Percentiles rank a stretch among this genome's conserved stretches.
Evolutionary conservation across 441 rosid species (phyloP).

Genomic region (Pelargonium fulgidum): DNA sequence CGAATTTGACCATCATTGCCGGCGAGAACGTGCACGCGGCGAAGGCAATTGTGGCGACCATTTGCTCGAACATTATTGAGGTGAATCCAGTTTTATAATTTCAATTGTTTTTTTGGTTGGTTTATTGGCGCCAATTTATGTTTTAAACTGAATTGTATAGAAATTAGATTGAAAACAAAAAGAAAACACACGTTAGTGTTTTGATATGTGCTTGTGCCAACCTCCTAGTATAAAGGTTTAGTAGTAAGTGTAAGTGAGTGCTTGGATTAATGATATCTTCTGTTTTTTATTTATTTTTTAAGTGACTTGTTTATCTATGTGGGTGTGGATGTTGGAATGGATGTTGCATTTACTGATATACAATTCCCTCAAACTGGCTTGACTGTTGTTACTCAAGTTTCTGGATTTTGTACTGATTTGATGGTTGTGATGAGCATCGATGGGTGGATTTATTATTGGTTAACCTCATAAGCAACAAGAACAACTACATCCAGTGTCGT

Average conservation of each 20-base stretch:
- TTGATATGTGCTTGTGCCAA: not conserved
- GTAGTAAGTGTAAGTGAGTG: constrained; percentile 31
- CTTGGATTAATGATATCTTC: constrained; percentile 42
- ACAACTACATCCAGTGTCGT: not conserved
- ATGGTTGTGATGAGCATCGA: not conserved
- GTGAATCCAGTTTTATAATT: constrained; percentile 58
- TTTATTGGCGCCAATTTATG: constrained; percentile 21
- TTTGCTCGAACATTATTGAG: constrained; percentile 90
- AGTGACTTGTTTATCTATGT: not conserved
- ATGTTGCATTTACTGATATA: not conserved
- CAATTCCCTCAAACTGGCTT: not conserved
- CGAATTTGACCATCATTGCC: constrained; percentile 90
- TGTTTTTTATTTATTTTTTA: constrained; percentile 17
- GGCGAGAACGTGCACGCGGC: constrained; percentile 89
- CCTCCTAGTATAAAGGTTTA: not conserved
- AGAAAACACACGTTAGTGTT: not conserved
- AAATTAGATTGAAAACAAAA: constrained; percentile 4
- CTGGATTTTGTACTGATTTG: not conserved
- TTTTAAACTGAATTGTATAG: constrained; percentile 32
- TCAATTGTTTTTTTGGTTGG: constrained; percentile 25
- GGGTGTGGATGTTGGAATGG: constrained; percentile 4
- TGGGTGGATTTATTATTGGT: not conserved
- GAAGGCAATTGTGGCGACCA: constrained; percentile 59
- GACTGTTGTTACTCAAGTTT: not conserved
- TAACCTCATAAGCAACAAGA: not conserved